Evolutionary conservation across 768 basidiomycete species (phyloP), one percentile per base, ranked within the genome.

Genomic region (Daedaleopsis sinensis): DNA sequence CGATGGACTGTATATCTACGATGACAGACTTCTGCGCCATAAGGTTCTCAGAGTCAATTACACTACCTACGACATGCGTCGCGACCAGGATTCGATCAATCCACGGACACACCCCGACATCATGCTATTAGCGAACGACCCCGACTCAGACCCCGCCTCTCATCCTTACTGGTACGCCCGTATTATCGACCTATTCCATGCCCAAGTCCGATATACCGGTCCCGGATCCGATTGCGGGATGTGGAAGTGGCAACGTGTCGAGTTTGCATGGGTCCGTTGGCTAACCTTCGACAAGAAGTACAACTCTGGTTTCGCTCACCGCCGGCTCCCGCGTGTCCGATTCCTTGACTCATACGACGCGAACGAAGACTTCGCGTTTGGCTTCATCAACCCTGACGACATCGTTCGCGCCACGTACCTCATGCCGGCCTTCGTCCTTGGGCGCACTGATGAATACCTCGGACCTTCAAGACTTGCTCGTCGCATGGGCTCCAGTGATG

Each of bases 221-320:
- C 52, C 56, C 0, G 52, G 58, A 1, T 15, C 58, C 4, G 21
- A 43, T 1, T 38, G 21, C 13, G 16, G 23, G 3, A 53, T 18
- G 32, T 42, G 58, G 12, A 19, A 27, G 19, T 53, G 52, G 46
- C 43, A 54, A 10, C 47, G 10, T 0, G 62, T 78, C 27, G 74
- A 78, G 10, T 67, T 80, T 23, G 62, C 80, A 1, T 79, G 77
- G 75, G 73, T 81, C 3, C 71, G 72, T 0, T 80, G 79, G 79
- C 66, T 77, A 35, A 74, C 70, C 1, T 51, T 43, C 0, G 72
- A 74, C 35, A 64, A 65, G 4, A 58, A 58, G 1, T 76, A 60
- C 65, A 37, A 53, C 19, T 10, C 66, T 50, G 65, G 80, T 0
- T 74, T 73, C 56, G 61, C 66, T 1, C 39, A 57, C 0, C 60